phyloP scores from a whole-genome alignment of 2,329 filamentous ascomycete species.

The Trichoderma pleuroti region DNA sequence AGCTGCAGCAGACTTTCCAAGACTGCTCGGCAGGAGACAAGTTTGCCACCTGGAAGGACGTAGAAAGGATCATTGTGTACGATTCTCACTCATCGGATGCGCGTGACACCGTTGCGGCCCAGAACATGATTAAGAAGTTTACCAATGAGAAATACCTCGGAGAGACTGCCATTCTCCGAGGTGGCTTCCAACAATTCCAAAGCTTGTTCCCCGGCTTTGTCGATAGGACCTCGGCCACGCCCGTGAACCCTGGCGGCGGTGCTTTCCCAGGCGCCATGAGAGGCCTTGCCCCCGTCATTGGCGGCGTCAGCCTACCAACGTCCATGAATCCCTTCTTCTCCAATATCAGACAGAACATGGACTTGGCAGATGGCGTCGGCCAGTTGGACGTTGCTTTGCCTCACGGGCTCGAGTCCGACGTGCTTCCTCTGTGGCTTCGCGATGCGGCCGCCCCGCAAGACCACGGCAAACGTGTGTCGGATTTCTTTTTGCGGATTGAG shows the following conservation, averaged over 20 bases:
- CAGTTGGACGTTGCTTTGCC: constrained; percentile 62
- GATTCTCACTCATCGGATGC: constrained; percentile 72
- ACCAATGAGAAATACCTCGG: constrained; percentile 77
- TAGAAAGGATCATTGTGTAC: constrained; percentile 80
- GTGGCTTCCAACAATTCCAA: constrained; percentile 76
- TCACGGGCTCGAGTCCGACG: constrained; percentile 41
- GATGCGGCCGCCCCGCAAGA: constrained; percentile 64
- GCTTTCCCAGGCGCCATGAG: constrained; percentile 43
- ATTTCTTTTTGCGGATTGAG: constrained; percentile 82
- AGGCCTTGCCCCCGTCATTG: constrained; percentile 68
- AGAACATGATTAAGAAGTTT: constrained; percentile 94
- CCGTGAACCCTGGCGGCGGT: constrained; percentile 34
- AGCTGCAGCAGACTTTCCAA: constrained; percentile 83
- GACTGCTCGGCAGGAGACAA: constrained; percentile 63
- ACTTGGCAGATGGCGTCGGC: constrained; percentile 87
- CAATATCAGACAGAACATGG: constrained; percentile 96
- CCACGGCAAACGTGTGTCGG: constrained; percentile 74
- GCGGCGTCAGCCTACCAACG: constrained; percentile 78
- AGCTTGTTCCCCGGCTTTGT: constrained; percentile 62
- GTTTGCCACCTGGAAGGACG: constrained; percentile 73
- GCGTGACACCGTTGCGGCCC: constrained; percentile 74
- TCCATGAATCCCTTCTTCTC: constrained; percentile 80
- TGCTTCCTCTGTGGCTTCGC: constrained; percentile 74
- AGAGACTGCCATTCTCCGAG: constrained; percentile 68
- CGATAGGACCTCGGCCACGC: constrained; percentile 46